A percentile compares a stretch with the other conserved stretches of the same genome.
Conservation (phyloP, 345 rosid genomes). For the Moricandia moricandioides region DNA sequence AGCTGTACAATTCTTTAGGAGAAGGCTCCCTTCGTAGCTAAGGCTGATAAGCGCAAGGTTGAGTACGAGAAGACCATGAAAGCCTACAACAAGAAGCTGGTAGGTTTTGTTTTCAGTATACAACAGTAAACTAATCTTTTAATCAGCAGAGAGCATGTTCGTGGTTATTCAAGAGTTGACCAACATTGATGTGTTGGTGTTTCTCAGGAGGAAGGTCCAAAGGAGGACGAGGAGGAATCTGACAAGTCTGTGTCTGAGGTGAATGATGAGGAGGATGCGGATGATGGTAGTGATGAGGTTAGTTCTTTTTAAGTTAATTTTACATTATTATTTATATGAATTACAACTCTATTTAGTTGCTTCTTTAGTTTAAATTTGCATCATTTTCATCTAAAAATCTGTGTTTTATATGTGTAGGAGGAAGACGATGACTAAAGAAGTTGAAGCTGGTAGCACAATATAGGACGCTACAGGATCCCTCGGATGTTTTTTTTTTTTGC, state of each 20-base stretch:
- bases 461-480: not conserved
- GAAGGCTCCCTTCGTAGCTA: slow-evolving; percentile 70
- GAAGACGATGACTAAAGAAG: not conserved
- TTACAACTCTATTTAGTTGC: not conserved
- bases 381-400: not conserved
- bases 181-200: not conserved
- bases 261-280: slow-evolving; percentile 79
- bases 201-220: slow-evolving; percentile 69
- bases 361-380: not conserved
- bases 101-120: not conserved
- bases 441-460: not conserved
- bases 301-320: not conserved
- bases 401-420: not conserved
- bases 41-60: slow-evolving; percentile 83
- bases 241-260: slow-evolving; percentile 96
- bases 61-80: slow-evolving; percentile 95
- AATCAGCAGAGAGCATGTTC: not conserved
- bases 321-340: not conserved
- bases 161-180: not conserved
- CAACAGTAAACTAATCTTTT: not conserved
- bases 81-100: slow-evolving; percentile 82
- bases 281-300: slow-evolving; percentile 81
- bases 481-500: not conserved
- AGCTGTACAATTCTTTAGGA: slow-evolving; percentile 43
- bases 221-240: slow-evolving; percentile 70